A percentile compares a stretch with the other conserved stretches of the same genome.
Evolutionary conservation across 2,329 filamentous ascomycete species (phyloP).

Genomic region (Aspergillus sp.): DNA sequence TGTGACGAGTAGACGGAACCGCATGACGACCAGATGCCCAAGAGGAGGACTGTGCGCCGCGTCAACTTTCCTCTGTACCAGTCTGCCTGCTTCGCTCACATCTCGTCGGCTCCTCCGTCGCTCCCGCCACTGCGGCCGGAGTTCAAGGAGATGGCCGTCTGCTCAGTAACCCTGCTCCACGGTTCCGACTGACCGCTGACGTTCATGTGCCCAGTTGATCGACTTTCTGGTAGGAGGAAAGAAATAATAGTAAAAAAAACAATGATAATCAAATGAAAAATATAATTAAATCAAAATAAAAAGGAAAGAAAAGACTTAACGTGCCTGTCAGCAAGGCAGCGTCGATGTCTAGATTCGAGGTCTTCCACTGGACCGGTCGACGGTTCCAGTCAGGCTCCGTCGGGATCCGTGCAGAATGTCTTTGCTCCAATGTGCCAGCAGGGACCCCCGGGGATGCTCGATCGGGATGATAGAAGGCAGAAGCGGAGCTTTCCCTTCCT

Average conservation of each 20-base stretch:
- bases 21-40: conserved; percentile 15
- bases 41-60: conserved; percentile 26
- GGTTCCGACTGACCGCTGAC: background rate
- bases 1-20: conserved; percentile 21
- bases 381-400: conserved; percentile 6
- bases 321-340: background rate
- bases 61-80: conserved; percentile 6
- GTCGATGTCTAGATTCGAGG: background rate
- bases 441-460: background rate
- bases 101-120: background rate
- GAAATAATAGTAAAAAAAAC: no score
- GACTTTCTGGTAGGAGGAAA: background rate
- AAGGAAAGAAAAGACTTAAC: no score
- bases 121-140: background rate
- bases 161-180: background rate
- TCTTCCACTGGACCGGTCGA: background rate
- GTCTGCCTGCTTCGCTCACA: background rate
- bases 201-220: background rate
- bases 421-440: background rate
- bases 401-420: conserved; percentile 3
- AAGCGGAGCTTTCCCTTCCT: background rate
- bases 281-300: no score
- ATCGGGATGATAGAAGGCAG: background rate
- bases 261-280: no score
- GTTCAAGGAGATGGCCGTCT: no score